Evolutionary conservation across 805 yeast genomes (phyloP), one percentile per base, ranked within the genome.

Genomic region (Candida rishiriensis): DNA sequence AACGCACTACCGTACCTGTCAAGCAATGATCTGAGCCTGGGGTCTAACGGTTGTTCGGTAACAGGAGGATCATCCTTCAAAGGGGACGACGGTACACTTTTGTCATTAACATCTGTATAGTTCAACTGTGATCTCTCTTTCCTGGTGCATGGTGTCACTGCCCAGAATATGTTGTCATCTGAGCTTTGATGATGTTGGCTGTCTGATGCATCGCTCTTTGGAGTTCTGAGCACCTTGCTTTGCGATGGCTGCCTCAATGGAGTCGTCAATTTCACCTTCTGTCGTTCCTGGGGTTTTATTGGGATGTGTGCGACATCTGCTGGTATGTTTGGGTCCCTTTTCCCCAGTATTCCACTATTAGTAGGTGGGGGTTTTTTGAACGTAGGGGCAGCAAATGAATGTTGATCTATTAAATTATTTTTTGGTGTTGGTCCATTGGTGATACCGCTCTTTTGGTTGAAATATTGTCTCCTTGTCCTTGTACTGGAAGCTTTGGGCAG

Each of bases 61-160:
- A 15, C 51, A 2, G 55, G 42, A 1, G 52, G 13, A 14, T 55
- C 56, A 17, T 59, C 62, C 44, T 57, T 64, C 36, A 73, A 52
- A 0, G 79, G 79, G 3, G 79, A 73, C 3, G 77, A 71, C 1
- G 71, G 69, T 9, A 68, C 51, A 33, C 54, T 51, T 45, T 48
- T 40, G 16, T 35, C 42, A 36, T 48, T 50, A 31, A 42, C 50
- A 30, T 53, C 48, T n/a, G 50, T 53, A 28, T 46, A 43, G 29
- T 36, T 36, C 6, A 37, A 38, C 16, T 39, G 14, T 35, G 45
- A 49, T 39, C 45, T 46, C 42, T 45, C 44, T 38, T 52, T 51
- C 13, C 44, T 28, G 9, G 52, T 34, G 33, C 53, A 47, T n/a
- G 77, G 76, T 5, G 74, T 68, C 12, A 57, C 56, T 13, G 64